Base-by-base conservation (phyloP, 768 basidiomycete species). In the Baorangia bicolor region DNA sequence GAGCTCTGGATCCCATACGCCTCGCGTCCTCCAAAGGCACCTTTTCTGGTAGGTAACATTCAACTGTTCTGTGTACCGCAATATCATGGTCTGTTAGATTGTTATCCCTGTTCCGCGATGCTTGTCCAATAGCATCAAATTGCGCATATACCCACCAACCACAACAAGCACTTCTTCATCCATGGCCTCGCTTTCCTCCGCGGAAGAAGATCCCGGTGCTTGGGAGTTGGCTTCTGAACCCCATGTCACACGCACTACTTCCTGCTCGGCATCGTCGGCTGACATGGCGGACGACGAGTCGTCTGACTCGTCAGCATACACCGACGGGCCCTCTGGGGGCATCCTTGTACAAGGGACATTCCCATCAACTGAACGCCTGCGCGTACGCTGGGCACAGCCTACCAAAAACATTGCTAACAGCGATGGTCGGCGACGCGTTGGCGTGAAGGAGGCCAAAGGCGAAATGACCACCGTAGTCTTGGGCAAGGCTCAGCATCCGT, bases 181-280 rank as follows among this genome's bases (percentile, higher is more conserved):
- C 2, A 77, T 85, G 61, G 87, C 87, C 23, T 92, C 89, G 1
- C 73, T 91, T 39, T 90, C 89, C 9, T 90, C 90, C 6, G 77
- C 83, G 11, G 90, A 90, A 56, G 87, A 88, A 40, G 88, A 90
- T 46, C 74, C 73, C 9, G 77, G 77, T 30, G 69, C 82, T 40
- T 92, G 90, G 90, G 88, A 89, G 58, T 76, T 92, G 35, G 83
- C 86, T 2, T 84, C 86, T 1, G 90, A 92, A 40, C 90, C 90
- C 11, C 82, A 81, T 69, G 88, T 92, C 53, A 82, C 87, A 11
- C 83, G 87, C 33, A 75, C 67, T 28, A 55, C 75, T 7, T 78
- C 81, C 13, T 81, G 86, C 33, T 71, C 81, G 1, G 78, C 78
- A 48, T 86, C 87, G 7, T 85, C 85, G 62, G 84, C 78, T 39